Evolutionary conservation across 2,329 filamentous ascomycete genomes (phyloP), one percentile per base, ranked within the genome.

Genomic region (Pestalotiopsis sp.): DNA sequence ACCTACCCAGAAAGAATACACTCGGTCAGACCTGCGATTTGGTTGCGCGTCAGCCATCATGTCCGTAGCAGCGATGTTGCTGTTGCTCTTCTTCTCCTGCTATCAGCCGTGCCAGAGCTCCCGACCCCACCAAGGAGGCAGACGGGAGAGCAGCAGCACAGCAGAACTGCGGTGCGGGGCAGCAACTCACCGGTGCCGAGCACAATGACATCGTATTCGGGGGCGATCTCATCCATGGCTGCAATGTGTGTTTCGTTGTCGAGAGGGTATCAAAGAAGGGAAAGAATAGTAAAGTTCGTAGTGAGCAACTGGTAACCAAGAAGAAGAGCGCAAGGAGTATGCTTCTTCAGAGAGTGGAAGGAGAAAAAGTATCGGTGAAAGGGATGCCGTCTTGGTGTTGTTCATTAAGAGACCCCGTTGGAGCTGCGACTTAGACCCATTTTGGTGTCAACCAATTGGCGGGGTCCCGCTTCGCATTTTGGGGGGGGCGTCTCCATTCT

Each of bases 161-260:
- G 62, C 62, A 25, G 41, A 23, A 45, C 23, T 52, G 39, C 61
- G 12, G 58, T 45, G 68, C 56, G 41, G 57, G 68, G 78, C 74
- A 71, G 77, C 76, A 75, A 83, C 89, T 80, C 87, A 97, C 94
- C 95, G 82, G 96, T 99, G 88, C 96, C 96, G 81, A 99, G 90
- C 81, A 99, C 96, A 81, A 99, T 91, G 83, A 98, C 93, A 89
- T 99, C 96, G 89, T 99, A 99, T 84, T 98, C 95, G 80, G 94
- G 93, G 75, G 95, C 94, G 80, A 99, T 97, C 84, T 98, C 96
- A 81, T 98, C 96, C 96, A 98, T 98, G 84, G 72, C 7, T 88
- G 83, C 66, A 52, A 49, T 66, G 23, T 56, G 25, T 31, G 23
- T 61, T 25, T 23, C 31, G 62, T 36, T 64, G 36, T 41, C 41